These are phyloP conservation scores for Porphyrellus cyaneotinctus DNA, from an alignment of 768 basidiomycete genomes.

Conservation along the genomic window DNA sequence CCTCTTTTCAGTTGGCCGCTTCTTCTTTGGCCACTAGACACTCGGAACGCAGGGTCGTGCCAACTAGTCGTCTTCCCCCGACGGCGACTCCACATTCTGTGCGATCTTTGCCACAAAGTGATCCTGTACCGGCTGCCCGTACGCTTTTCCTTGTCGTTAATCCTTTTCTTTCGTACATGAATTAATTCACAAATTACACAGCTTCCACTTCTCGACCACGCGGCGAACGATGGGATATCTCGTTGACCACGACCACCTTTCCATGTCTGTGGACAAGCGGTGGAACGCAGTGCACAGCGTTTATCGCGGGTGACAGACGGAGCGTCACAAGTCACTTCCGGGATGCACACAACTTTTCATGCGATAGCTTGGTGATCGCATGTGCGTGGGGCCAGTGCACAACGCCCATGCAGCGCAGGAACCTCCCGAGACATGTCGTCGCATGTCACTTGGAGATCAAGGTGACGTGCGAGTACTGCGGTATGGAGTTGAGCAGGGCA, in stretches of 20 bases:
- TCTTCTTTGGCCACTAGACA: neutral
- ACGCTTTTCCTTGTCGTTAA: slow-evolving; percentile 1
- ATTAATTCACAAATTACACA: slow-evolving; percentile 10
- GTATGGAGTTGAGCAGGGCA: slow-evolving; percentile 15
- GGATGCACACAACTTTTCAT: slow-evolving; percentile 17
- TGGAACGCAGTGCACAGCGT: slow-evolving; percentile 10
- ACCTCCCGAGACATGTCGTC: slow-evolving; percentile 25
- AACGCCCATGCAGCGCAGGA: slow-evolving; percentile 21
- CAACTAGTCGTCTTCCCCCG: neutral
- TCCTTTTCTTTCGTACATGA: neutral
- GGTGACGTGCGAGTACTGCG: slow-evolving; percentile 14
- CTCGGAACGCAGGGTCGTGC: neutral
- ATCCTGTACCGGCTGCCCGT: slow-evolving; percentile 12
- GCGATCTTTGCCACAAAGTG: neutral
- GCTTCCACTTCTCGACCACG: slow-evolving; percentile 6
- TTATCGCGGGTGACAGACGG: slow-evolving; percentile 16
- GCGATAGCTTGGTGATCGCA: slow-evolving; percentile 7
- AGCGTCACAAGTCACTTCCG: slow-evolving; percentile 20
- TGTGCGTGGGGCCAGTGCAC: slow-evolving; percentile 21
- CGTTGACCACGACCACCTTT: slow-evolving; percentile 8
- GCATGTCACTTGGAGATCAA: slow-evolving; percentile 24
- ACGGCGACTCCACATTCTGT: neutral
- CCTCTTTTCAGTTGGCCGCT: neutral
- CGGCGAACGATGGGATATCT: slow-evolving; percentile 7
- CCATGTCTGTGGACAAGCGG: slow-evolving; percentile 19